phyloP scores from a whole-genome alignment of 192 early-diverging fungal genomes.

The Backusella australiensis region DNA sequence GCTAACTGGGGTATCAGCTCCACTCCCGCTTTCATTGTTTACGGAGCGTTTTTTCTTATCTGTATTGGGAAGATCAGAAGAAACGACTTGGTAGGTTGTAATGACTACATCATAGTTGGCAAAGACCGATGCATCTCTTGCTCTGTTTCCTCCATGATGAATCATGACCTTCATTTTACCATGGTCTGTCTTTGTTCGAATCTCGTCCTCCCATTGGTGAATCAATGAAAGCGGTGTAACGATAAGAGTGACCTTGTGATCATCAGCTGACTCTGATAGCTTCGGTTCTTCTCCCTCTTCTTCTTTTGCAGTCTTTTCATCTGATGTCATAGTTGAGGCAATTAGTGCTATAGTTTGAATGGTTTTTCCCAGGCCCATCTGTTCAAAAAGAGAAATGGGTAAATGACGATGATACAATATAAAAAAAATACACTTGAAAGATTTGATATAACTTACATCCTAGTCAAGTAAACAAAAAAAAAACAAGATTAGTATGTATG shows the following conservation, averaged over 20 bases:
- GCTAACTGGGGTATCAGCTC: neutral
- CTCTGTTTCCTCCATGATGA: constrained; percentile 37
- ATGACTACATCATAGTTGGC: constrained; percentile 41
- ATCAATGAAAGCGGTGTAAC: constrained; percentile 40
- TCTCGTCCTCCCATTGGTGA: constrained; percentile 39
- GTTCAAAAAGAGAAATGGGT: neutral
- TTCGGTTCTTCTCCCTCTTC: neutral
- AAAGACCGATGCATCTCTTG: constrained; percentile 18
- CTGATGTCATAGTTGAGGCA: constrained; percentile 8
- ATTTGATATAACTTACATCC: constrained; percentile 17
- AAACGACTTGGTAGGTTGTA: constrained; percentile 39
- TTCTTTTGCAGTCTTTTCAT: neutral
- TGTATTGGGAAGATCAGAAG: constrained; percentile 25
- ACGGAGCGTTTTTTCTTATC: constrained; percentile 1
- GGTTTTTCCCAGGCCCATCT: constrained; percentile 44
- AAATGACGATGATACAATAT: neutral
- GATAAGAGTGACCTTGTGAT: constrained; percentile 33
- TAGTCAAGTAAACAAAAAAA: neutral
- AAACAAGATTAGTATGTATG: neutral
- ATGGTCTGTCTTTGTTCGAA: constrained; percentile 30
- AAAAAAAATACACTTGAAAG: neutral
- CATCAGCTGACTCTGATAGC: neutral
- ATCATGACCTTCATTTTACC: constrained; percentile 27
- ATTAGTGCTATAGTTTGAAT: constrained; percentile 37
- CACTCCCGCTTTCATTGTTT: constrained; percentile 5